phyloP scores from a whole-genome alignment of 2,329 filamentous ascomycete species.

The Aspergillus calidoustus region DNA sequence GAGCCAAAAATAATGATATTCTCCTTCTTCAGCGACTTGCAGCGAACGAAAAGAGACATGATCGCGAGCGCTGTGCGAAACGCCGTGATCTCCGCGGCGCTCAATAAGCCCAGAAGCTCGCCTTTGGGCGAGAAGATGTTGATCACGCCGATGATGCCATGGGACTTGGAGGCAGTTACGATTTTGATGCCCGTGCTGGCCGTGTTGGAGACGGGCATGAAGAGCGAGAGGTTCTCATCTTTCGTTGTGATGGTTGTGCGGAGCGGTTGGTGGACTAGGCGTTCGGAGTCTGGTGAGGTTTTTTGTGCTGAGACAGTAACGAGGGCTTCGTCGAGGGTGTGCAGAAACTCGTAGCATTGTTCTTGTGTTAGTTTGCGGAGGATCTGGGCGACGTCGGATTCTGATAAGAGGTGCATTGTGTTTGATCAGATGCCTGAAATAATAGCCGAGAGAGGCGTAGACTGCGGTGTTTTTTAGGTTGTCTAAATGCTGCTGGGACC shows the following conservation, averaged over 20 bases:
- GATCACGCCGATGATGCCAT: slow-evolving; percentile 66
- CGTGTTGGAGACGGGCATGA: slow-evolving; percentile 73
- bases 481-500: neutral
- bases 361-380: slow-evolving; percentile 36
- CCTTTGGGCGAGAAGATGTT: slow-evolving; percentile 70
- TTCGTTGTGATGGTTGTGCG: slow-evolving; percentile 47
- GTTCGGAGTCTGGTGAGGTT: slow-evolving; percentile 28
- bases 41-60: slow-evolving; percentile 65
- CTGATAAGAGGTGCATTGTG: slow-evolving; percentile 41
- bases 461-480: neutral
- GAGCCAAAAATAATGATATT: slow-evolving; percentile 54
- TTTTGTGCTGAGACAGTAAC: slow-evolving; percentile 38
- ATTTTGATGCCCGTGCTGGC: slow-evolving; percentile 73
- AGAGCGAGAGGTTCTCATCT: slow-evolving; percentile 62
- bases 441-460: neutral
- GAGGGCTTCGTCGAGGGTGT: slow-evolving; percentile 41
- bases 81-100: slow-evolving; percentile 75
- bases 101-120: slow-evolving; percentile 68
- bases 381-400: slow-evolving; percentile 38
- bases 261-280: slow-evolving; percentile 49
- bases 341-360: slow-evolving; percentile 43
- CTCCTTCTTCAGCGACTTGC: slow-evolving; percentile 30
- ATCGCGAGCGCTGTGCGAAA: slow-evolving; percentile 79
- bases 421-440: neutral
- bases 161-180: slow-evolving; percentile 57